Conservation (phyloP, 2,329 filamentous ascomycete species). For the Colletotrichum sp. region DNA sequence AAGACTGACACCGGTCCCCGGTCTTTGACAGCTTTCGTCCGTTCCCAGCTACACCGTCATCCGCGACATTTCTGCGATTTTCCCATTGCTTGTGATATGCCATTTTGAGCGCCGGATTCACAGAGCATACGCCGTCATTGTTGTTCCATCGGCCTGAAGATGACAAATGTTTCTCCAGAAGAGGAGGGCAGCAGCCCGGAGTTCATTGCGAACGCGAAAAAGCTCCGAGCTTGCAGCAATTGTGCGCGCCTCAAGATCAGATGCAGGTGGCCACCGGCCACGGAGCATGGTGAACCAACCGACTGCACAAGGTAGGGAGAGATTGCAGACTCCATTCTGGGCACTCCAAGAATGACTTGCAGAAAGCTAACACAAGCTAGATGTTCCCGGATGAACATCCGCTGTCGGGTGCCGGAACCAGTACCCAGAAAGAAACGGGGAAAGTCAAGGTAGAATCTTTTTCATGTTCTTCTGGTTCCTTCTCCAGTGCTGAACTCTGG, state of each 20-base stretch:
- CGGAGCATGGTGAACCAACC: conserved; percentile 20
- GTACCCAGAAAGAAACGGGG: conserved; percentile 38
- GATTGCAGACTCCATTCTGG: not conserved
- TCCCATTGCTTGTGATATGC: not conserved
- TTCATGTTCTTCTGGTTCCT: not conserved
- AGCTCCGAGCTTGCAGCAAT: conserved; percentile 36
- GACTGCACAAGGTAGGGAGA: conserved; percentile 32
- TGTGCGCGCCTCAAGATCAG: conserved; percentile 42
- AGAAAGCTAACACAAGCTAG: conserved; percentile 22
- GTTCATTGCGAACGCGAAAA: conserved; percentile 6
- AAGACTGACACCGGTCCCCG: not conserved
- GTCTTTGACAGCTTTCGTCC: not conserved
- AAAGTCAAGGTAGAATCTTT: conserved; percentile 36
- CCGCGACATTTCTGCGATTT: not conserved
- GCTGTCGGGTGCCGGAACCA: conserved; percentile 37
- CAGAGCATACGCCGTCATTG: not conserved
- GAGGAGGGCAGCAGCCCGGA: not conserved
- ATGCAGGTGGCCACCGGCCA: conserved; percentile 35
- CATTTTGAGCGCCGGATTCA: not conserved
- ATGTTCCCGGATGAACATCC: conserved; percentile 37
- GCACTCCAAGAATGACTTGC: not conserved
- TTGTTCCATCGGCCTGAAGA: not conserved
- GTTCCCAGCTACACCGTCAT: not conserved
- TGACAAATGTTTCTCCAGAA: not conserved
- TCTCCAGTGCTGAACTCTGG: not conserved